These are phyloP conservation scores for Umbilicus rupestris DNA, from an alignment of 164 flowering plant genomes.

Conservation along the genomic window DNA sequence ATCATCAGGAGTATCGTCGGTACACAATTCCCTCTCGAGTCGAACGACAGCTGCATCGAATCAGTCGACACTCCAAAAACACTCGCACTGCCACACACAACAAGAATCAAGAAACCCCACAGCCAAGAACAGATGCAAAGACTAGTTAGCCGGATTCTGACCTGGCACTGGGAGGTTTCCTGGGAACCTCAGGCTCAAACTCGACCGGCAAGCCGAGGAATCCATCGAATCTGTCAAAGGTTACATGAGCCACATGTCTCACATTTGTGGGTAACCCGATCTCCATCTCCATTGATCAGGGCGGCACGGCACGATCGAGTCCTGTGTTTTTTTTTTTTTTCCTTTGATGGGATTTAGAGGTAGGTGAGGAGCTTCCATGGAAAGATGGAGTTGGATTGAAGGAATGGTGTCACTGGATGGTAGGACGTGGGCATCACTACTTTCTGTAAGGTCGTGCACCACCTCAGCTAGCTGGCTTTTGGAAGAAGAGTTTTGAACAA, in stretches of 20 bases:
- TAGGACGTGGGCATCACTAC: constrained; percentile 37
- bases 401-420: constrained; percentile 34
- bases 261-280: constrained; percentile 56
- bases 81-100: constrained; percentile 35
- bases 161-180: constrained; percentile 95
- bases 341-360: not conserved
- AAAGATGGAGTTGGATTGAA: constrained; percentile 45
- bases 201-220: constrained; percentile 85
- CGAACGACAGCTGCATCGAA: constrained; percentile 72
- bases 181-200: constrained; percentile 78
- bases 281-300: constrained; percentile 10
- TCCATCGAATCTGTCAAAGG: constrained; percentile 72
- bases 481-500: not conserved
- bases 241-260: constrained; percentile 66
- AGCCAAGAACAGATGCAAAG: not conserved
- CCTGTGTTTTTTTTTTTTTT: too few species aligned
- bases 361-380: not conserved
- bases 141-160: constrained; percentile 18
- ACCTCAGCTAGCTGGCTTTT: not conserved
- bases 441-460: not conserved
- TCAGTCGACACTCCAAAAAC: constrained; percentile 80
- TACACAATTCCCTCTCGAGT: constrained; percentile 66
- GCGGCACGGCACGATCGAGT: too few species aligned
- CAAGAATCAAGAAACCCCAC: constrained; percentile 7
- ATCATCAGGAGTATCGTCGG: constrained; percentile 83